These are phyloP conservation scores for Rosellinia necatrix DNA, from an alignment of 2,329 filamentous ascomycete species.

Conservation along the genomic window DNA sequence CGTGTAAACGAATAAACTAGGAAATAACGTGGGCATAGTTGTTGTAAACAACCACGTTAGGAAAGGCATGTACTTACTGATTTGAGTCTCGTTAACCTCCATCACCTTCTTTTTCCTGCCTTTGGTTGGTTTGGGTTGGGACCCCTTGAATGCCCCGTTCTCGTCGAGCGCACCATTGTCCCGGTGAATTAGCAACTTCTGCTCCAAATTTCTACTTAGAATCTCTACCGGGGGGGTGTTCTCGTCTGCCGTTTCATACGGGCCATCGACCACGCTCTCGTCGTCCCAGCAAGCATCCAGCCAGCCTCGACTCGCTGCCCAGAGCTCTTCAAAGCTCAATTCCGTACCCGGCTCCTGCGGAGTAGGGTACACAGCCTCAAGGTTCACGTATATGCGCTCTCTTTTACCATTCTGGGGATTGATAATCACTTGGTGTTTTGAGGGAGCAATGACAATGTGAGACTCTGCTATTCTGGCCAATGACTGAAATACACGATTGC, in stretches of 20 bases:
- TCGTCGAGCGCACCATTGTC: conserved; percentile 59
- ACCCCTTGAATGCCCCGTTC: conserved; percentile 58
- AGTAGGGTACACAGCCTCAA: conserved; percentile 83
- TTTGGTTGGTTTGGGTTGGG: conserved; percentile 49
- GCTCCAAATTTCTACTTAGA: conserved; percentile 35
- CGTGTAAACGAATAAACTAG: not conserved
- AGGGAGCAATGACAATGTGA: conserved; percentile 70
- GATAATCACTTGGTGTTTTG: conserved; percentile 75
- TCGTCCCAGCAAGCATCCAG: conserved; percentile 62
- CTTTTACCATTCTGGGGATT: conserved; percentile 82
- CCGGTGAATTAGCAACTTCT: conserved; percentile 50
- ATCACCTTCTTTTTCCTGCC: conserved; percentile 77
- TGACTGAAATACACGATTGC: conserved; percentile 57
- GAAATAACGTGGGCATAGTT: not conserved
- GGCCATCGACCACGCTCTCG: conserved; percentile 38
- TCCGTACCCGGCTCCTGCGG: conserved; percentile 73
- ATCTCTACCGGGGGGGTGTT: conserved; percentile 36
- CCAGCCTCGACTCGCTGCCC: conserved; percentile 76
- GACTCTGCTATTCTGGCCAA: conserved; percentile 63
- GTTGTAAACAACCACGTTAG: not conserved
- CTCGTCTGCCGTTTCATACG: conserved; percentile 26
- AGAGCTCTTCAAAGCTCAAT: conserved; percentile 88
- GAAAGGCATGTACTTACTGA: conserved; percentile 63
- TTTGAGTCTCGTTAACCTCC: conserved; percentile 90
- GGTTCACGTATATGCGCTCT: conserved; percentile 85